Conservation (phyloP, 108 stramenopile genomes). For the Cylindrotheca closterium region DNA sequence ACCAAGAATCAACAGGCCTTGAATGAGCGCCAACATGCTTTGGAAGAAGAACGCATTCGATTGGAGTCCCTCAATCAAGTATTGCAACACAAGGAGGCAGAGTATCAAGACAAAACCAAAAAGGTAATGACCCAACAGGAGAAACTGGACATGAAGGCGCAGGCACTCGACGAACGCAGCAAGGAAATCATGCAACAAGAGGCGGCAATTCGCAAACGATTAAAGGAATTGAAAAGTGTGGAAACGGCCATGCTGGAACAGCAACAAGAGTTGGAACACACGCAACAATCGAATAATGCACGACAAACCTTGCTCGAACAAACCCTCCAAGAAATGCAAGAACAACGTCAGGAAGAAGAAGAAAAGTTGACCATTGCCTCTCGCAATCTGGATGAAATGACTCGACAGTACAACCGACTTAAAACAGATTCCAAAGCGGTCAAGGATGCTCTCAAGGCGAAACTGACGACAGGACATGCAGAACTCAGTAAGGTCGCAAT, state of each 20-base stretch:
- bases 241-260: slow-evolving; percentile 19
- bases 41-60: slow-evolving; percentile 4
- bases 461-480: slow-evolving; percentile 25
- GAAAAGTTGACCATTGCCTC: slow-evolving; percentile 25
- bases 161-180: slow-evolving; percentile 12
- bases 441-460: slow-evolving; percentile 34
- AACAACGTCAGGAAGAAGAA: slow-evolving; percentile 24
- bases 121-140: slow-evolving; percentile 11
- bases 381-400: slow-evolving; percentile 19
- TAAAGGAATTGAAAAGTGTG: slow-evolving; percentile 6
- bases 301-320: slow-evolving; percentile 29
- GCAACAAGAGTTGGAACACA: slow-evolving; percentile 4
- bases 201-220: slow-evolving; percentile 1
- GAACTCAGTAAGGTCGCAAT: slow-evolving; percentile 17
- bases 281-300: slow-evolving; percentile 16
- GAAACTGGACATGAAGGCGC: slow-evolving; percentile 3
- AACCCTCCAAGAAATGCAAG: slow-evolving; percentile 27
- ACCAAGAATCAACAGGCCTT: slow-evolving; percentile 7
- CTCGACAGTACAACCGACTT: slow-evolving; percentile 12
- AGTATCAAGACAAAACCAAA: neutral
- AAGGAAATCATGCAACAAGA: slow-evolving; percentile 14
- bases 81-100: slow-evolving; percentile 1
- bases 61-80: slow-evolving; percentile 1
- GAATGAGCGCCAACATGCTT: neutral
- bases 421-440: slow-evolving; percentile 23